Evolutionary conservation across 306 rosid genomes (phyloP).

Genomic region (Comarum palustre): DNA sequence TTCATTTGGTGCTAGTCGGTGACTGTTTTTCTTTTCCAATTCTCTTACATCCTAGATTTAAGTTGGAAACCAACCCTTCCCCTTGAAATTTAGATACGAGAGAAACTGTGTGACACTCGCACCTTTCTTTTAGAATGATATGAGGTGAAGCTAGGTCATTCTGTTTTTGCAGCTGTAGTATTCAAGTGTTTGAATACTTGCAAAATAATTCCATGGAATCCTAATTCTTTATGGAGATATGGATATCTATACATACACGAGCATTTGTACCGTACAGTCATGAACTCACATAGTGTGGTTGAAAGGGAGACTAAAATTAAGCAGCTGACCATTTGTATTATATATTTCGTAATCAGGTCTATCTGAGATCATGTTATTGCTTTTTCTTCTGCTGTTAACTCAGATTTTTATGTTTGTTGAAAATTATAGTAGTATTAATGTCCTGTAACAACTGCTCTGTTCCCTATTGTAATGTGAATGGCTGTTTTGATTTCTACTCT

Average conservation of each 20-base stretch:
- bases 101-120: not conserved
- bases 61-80: not conserved
- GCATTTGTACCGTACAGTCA: too few species aligned
- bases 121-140: not conserved
- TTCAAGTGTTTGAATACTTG: not conserved
- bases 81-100: not conserved
- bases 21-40: slow-evolving; percentile 14
- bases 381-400: too few species aligned
- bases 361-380: too few species aligned
- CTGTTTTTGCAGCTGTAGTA: not conserved
- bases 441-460: too few species aligned
- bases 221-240: not conserved
- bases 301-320: too few species aligned
- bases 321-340: too few species aligned
- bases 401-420: too few species aligned
- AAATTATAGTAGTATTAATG: too few species aligned
- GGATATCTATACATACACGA: too few species aligned
- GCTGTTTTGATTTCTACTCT: not conserved
- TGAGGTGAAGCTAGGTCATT: not conserved
- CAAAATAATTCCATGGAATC: not conserved
- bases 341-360: too few species aligned
- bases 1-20: not conserved
- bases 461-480: not conserved
- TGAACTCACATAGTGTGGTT: too few species aligned
- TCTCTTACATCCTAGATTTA: slow-evolving; percentile 11